Percentiles rank a stretch among this genome's conserved stretches.
Conservation (phyloP, 225 moss, liverwort and hornwort genomes). For the Straminergon stramineum region DNA sequence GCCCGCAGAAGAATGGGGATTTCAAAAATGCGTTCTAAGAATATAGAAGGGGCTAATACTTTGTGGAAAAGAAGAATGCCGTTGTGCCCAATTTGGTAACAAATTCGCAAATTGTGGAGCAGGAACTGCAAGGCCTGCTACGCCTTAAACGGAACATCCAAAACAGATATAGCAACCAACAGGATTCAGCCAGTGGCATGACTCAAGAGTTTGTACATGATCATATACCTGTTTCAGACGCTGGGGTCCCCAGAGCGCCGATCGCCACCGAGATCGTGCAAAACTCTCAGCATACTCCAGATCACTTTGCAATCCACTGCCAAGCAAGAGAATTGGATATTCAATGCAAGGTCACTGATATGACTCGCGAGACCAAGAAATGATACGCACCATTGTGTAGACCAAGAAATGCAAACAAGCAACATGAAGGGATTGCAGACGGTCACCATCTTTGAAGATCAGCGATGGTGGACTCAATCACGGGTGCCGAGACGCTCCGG, state of each 20-base stretch:
- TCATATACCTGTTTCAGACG: constrained; percentile 62
- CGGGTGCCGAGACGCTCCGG: constrained; percentile 19
- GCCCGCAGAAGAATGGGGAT: neutral
- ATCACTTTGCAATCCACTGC: constrained; percentile 91
- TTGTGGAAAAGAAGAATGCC: neutral
- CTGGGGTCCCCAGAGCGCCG: constrained; percentile 78
- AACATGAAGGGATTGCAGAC: neutral
- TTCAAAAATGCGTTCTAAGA: neutral
- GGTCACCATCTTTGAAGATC: constrained; percentile 50
- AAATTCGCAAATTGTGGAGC: neutral
- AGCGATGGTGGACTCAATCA: constrained; percentile 43
- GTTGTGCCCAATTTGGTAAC: neutral
- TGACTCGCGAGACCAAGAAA: neutral
- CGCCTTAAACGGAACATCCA: neutral
- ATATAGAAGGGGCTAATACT: neutral
- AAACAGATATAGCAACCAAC: neutral
- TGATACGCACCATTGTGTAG: neutral
- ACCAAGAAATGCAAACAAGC: neutral
- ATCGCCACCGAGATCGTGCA: constrained; percentile 82
- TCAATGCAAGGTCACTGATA: neutral
- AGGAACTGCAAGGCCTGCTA: neutral
- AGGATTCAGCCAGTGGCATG: neutral
- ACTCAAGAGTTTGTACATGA: neutral
- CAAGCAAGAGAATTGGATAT: neutral
- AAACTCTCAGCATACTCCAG: constrained; percentile 72